Evolutionary conservation across 2,329 filamentous ascomycete genomes (phyloP), one percentile per base, ranked within the genome.

Genomic region (Exophiala sp.): DNA sequence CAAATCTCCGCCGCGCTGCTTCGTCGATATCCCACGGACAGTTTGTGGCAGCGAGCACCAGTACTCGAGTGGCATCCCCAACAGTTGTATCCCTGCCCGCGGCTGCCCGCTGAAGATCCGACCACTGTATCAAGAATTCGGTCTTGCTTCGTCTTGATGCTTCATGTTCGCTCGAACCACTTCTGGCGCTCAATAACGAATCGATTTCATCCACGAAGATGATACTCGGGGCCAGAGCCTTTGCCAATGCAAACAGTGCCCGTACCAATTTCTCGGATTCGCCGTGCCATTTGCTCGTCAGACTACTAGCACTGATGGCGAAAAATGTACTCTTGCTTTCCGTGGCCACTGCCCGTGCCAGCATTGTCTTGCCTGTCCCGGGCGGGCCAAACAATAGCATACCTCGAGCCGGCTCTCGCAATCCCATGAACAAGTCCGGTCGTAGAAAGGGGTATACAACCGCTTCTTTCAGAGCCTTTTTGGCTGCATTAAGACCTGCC

Each of bases 201-300:
- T 99, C 94, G 59, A 99, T 99, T 69, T 99, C 94, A 65, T 99
- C 94, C 3, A 99, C 91, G 63, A 99, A 99, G 54, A 99, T 97
- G 68, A 99, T 97, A 57, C 88, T 94, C 0, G 94, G 94, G 0
- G 94, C 91, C 41, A 97, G 79, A 34, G 84, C 79, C 69, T 95
- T 95, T 4, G 94, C 91, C n/a, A 97, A 75, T 0, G 84, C 83
- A 68, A 99, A 99, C 0, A 99, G 77, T 3, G 94, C 94, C 34
- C 91, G 84, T 2, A 99, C 94, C 3, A 99, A 82, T 71, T 99
- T 99, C 72, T 99, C 94, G 0, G 89, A 95, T 68, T 99, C 94
- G 41, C 94, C 94, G 8, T 97, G 80, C 70, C 92, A 99, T 72
- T 99, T 99, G 66, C 89, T 95, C 1, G 92, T 97, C 61, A 99